Base-by-base conservation (phyloP, 169 alveolate genomes). In the Plasmodium falciparum region DNA sequence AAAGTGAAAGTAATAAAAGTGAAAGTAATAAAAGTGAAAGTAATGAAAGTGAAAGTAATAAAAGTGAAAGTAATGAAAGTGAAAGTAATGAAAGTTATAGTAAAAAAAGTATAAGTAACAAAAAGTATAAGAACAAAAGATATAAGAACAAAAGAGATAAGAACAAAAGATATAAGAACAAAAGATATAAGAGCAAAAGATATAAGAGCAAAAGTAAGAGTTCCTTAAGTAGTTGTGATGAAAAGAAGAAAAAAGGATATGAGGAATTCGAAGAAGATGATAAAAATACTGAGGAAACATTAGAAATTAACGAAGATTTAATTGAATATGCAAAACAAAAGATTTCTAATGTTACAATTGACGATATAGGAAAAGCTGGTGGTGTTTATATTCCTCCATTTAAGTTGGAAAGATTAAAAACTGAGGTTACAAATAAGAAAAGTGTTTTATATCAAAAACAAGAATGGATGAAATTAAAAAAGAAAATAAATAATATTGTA, bases 321-420 rank as follows among this genome's bases (percentile, higher is more conserved):
- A 90, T 80, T 54, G 95, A 71, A 45, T 92, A 92, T 78, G 91
- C 93, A n/a, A 89, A 83, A 33, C 66, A 72, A 58, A 92, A 92
- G 58, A 88, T 92, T 8, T 70, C 74, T 17, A 88, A 73, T 33
- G 93, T 89, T 22, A 88, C 95, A 6, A 78, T 88, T 0, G 93
- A 88, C 62, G 92, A 83, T 47, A 56, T 76, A 80, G 93, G 96
- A 66, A 72, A 96, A 69, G 92, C 97, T 61, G 99, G 99, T 13
- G 99, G 99, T 39, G 98, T 98, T 63, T 98, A 98, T 93, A 96
- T 98, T 1, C 99, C 99, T 15, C 99, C 99, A 11, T 98, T 96
- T 91, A 98, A 97, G 95, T 91, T 98, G 90, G 97, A 97, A 74
- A 92, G 97, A 78, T 95, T 98, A 95, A 98, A 97, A 91, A 93